phyloP scores from a whole-genome alignment of 257 asterid species.

The Anisodus tanguticus region DNA sequence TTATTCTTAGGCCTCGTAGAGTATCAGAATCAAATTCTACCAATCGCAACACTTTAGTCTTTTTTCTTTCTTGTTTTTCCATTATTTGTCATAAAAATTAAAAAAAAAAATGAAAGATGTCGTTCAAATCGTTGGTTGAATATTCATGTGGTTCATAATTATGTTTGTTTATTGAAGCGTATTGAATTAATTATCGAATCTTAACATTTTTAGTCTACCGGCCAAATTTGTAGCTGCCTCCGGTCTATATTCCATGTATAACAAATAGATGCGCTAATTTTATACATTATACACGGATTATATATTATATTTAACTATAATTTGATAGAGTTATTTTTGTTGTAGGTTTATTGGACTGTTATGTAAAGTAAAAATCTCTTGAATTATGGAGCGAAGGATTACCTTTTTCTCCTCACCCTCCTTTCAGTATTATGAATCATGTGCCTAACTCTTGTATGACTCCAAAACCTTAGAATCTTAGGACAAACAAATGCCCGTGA shows the following conservation, averaged over 20 bases:
- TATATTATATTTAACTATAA: too few relatives aligned
- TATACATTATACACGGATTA: too few relatives aligned
- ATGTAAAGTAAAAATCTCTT: too few relatives aligned
- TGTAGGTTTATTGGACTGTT: too few relatives aligned
- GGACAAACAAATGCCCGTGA: neutral
- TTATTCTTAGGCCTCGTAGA: neutral
- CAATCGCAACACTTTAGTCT: neutral
- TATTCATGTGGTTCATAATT: neutral
- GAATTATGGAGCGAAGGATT: too few relatives aligned
- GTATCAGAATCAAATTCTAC: neutral
- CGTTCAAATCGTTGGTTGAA: neutral
- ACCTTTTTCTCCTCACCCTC: too few relatives aligned
- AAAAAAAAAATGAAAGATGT: neutral
- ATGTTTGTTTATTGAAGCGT: neutral
- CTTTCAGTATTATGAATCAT: too few relatives aligned
- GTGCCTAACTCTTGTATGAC: neutral
- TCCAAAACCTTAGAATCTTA: neutral
- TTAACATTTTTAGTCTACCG: neutral
- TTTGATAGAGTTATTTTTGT: too few relatives aligned
- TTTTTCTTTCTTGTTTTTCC: neutral
- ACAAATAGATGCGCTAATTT: too few relatives aligned
- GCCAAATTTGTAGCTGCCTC: too few relatives aligned
- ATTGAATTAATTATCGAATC: neutral
- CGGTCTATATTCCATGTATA: too few relatives aligned
- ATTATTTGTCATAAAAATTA: neutral